Conservation (phyloP, 345 rosid genomes). For the Clarkia xantiana region DNA sequence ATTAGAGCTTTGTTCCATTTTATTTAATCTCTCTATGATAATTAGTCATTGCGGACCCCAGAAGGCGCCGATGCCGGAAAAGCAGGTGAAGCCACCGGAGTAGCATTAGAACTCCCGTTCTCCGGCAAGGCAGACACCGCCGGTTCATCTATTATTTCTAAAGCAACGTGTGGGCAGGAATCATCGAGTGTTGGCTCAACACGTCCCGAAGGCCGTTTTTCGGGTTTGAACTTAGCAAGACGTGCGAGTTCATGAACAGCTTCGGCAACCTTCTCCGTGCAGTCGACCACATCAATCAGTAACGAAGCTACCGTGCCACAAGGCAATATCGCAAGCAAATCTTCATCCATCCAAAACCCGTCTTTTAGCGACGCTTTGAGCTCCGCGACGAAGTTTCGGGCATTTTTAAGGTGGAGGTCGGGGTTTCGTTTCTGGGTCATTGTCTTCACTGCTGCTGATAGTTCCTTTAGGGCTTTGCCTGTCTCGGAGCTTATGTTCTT, state of each 20-base stretch:
- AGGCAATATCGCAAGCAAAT: conserved; percentile 6
- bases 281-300: conserved; percentile 16
- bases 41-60: too few relatives aligned
- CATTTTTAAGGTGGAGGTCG: conserved; percentile 8
- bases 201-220: not conserved
- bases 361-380: conserved; percentile 11
- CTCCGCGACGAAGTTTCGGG: conserved; percentile 4
- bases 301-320: conserved; percentile 18
- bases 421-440: conserved; percentile 11
- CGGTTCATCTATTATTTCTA: too few relatives aligned
- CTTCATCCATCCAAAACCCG: conserved; percentile 7
- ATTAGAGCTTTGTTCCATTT: too few relatives aligned
- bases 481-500: conserved; percentile 13
- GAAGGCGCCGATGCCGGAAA: too few relatives aligned
- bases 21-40: too few relatives aligned
- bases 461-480: conserved; percentile 25
- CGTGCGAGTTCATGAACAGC: conserved; percentile 19
- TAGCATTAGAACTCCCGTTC: too few relatives aligned
- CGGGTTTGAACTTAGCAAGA: conserved; percentile 11
- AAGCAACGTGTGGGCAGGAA: too few relatives aligned
- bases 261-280: conserved; percentile 17
- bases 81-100: too few relatives aligned
- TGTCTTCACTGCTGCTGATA: conserved; percentile 11
- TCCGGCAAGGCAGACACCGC: too few relatives aligned
- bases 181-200: too few relatives aligned